phyloP scores from a whole-genome alignment of 2,329 filamentous ascomycete species.

The Penicillium sp. region DNA sequence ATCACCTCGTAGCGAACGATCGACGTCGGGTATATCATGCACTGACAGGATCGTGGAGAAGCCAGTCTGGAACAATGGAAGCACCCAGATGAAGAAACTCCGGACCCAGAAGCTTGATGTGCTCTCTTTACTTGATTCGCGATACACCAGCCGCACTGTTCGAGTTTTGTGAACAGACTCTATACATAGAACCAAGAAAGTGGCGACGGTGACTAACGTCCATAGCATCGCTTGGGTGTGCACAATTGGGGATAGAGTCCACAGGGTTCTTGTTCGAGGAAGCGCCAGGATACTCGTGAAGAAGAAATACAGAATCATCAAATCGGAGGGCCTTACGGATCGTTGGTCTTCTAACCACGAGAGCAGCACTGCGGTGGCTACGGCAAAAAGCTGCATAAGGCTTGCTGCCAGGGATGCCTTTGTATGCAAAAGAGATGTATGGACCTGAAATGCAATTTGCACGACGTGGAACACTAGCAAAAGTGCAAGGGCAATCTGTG shows the following conservation, averaged over 20 bases:
- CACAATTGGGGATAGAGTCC: constrained; percentile 12
- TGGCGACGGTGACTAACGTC: constrained; percentile 35
- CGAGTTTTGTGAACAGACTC: constrained; percentile 43
- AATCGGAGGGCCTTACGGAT: constrained; percentile 7
- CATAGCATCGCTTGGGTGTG: constrained; percentile 6
- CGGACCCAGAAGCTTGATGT: constrained; percentile 47
- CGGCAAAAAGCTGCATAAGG: not conserved
- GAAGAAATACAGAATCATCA: constrained; percentile 11
- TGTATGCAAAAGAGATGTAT: constrained; percentile 1
- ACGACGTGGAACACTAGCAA: constrained; percentile 2
- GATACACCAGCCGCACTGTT: constrained; percentile 28
- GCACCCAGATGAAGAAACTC: constrained; percentile 52
- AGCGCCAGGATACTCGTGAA: constrained; percentile 1
- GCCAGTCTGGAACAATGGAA: constrained; percentile 44
- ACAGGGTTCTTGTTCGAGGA: constrained; percentile 9
- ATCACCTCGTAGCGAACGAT: constrained; percentile 14
- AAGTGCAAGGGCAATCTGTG: not conserved
- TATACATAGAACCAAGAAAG: constrained; percentile 38
- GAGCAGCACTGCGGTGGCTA: not conserved
- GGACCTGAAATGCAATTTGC: constrained; percentile 3
- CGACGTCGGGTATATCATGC: constrained; percentile 43
- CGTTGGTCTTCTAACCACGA: constrained; percentile 17
- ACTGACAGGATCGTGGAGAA: constrained; percentile 42
- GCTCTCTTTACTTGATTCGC: constrained; percentile 45
- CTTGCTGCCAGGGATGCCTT: constrained; percentile 2